Conservation (phyloP, 352 stramenopile genomes). For the Pythium aristosporum region DNA sequence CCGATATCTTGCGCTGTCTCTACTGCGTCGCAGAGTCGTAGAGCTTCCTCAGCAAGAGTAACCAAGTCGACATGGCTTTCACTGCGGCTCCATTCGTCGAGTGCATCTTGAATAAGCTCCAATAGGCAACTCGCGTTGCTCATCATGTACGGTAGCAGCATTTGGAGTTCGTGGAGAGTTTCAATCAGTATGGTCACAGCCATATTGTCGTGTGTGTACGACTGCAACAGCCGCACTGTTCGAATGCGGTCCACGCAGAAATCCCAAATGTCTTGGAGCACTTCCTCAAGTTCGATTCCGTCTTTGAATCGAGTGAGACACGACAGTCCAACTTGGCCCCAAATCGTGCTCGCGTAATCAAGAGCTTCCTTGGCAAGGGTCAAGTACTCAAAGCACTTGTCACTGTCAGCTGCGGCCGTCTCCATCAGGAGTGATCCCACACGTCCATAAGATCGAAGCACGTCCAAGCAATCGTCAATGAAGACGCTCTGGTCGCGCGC, state of each 20-base stretch:
- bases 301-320: slow-evolving; percentile 66
- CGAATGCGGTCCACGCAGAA: slow-evolving; percentile 68
- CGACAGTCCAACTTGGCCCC: slow-evolving; percentile 61
- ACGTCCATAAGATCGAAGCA: slow-evolving; percentile 70
- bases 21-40: slow-evolving; percentile 54
- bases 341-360: slow-evolving; percentile 45
- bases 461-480: slow-evolving; percentile 66
- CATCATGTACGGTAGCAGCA: slow-evolving; percentile 64
- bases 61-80: slow-evolving; percentile 40
- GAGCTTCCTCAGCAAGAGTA: slow-evolving; percentile 56
- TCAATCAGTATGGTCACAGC: slow-evolving; percentile 35
- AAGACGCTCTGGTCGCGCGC: slow-evolving; percentile 17
- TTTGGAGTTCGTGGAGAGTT: slow-evolving; percentile 68
- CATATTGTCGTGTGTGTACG: neutral
- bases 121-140: slow-evolving; percentile 43
- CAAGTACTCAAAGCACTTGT: slow-evolving; percentile 58
- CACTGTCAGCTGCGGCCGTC: slow-evolving; percentile 44
- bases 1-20: slow-evolving; percentile 35
- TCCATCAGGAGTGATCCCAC: slow-evolving; percentile 64
- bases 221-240: slow-evolving; percentile 39
- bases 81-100: slow-evolving; percentile 43
- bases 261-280: slow-evolving; percentile 80
- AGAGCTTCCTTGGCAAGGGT: slow-evolving; percentile 55
- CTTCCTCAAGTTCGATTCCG: slow-evolving; percentile 63
- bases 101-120: slow-evolving; percentile 46